Percentiles rank a stretch among this genome's conserved stretches.
Conservation (phyloP, 2,329 filamentous ascomycete species). For the Penicillium sp. region DNA sequence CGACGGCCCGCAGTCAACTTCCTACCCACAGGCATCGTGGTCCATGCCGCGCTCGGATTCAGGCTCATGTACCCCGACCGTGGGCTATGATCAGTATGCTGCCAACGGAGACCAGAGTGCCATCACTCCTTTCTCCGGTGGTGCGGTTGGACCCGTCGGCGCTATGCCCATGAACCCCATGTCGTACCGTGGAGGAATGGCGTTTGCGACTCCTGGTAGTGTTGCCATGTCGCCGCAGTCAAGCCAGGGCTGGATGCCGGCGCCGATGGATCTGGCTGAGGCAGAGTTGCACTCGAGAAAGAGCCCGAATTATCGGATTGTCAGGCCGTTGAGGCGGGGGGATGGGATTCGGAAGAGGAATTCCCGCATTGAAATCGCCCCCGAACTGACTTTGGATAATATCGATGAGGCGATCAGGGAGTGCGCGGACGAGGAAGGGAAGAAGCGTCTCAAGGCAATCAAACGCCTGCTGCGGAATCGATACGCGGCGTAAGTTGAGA, state of each 20-base stretch:
- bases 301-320: conserved; percentile 58
- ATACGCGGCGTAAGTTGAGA: conserved; percentile 75
- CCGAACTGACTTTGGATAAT: conserved; percentile 83
- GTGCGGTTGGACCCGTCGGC: conserved; percentile 36
- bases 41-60: conserved; percentile 53
- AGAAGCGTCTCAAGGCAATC: conserved; percentile 93
- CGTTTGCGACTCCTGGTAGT: conserved; percentile 42
- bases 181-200: conserved; percentile 41
- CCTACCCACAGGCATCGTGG: conserved; percentile 48
- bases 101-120: conserved; percentile 44
- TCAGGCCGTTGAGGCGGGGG: conserved; percentile 66
- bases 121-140: conserved; percentile 36
- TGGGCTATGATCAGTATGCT: conserved; percentile 57
- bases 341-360: conserved; percentile 99
- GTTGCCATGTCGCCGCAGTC: conserved; percentile 55
- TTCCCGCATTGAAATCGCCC: conserved; percentile 90
- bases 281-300: conserved; percentile 48
- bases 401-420: conserved; percentile 87
- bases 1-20: conserved; percentile 36
- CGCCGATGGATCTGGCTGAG: conserved; percentile 43
- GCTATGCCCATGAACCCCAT: conserved; percentile 33
- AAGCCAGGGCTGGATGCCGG: conserved; percentile 49
- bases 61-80: conserved; percentile 65
- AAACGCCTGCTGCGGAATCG: conserved; percentile 90
- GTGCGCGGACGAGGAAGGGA: conserved; percentile 72